Percentiles rank a stretch among this genome's conserved stretches.
phyloP scores from a whole-genome alignment of 495 filamentous ascomycete species.

The Lineolata rhizophorae region DNA sequence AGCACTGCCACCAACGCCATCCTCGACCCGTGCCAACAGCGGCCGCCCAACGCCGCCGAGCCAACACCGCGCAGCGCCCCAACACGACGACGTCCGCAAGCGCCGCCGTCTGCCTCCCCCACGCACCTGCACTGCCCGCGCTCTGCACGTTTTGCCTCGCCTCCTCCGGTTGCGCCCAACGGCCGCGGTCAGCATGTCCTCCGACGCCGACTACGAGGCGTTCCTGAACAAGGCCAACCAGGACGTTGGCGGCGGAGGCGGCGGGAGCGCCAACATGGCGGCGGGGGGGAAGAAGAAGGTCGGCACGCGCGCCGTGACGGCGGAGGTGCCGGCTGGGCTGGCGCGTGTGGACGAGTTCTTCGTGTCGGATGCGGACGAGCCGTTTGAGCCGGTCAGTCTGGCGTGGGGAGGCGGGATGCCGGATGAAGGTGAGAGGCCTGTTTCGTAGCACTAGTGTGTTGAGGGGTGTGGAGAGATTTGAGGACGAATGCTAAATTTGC shows the following conservation, averaged over 20 bases:
- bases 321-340: conserved; percentile 36
- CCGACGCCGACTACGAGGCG: conserved; percentile 57
- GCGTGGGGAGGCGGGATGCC: conserved; percentile 27
- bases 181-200: conserved; percentile 49
- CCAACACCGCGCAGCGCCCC: too few relatives aligned
- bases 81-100: too few relatives aligned
- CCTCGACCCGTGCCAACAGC: too few relatives aligned
- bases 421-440: neutral
- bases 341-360: conserved; percentile 40
- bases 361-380: conserved; percentile 62
- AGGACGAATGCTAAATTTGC: too few relatives aligned
- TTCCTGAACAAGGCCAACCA: conserved; percentile 73
- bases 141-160: too few relatives aligned
- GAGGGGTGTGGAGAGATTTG: too few relatives aligned
- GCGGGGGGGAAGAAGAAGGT: conserved; percentile 10
- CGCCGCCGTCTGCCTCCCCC: too few relatives aligned
- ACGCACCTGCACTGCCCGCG: too few relatives aligned
- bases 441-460: too few relatives aligned
- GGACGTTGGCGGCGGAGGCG: conserved; percentile 22
- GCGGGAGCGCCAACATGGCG: conserved; percentile 16
- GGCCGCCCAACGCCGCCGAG: too few relatives aligned
- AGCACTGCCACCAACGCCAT: too few relatives aligned
- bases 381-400: conserved; percentile 53
- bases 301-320: conserved; percentile 20
- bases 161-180: too few relatives aligned